Conservation (phyloP, 306 rosid genomes). For the Hippophae tibetana region DNA sequence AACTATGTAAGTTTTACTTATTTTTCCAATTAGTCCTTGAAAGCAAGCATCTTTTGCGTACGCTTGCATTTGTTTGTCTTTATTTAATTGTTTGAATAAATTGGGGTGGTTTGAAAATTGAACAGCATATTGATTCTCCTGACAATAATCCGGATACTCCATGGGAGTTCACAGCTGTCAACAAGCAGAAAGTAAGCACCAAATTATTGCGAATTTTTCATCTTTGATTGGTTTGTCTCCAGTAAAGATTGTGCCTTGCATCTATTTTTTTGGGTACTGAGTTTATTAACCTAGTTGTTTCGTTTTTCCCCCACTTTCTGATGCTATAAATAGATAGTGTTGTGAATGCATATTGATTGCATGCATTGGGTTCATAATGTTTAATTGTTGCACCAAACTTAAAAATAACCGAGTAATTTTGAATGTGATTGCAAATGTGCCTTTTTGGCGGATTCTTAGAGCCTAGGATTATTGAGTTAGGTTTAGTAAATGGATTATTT, state of each 20-base stretch:
- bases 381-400: too few species aligned
- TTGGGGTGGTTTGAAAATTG: constrained; percentile 14
- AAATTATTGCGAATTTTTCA: background rate
- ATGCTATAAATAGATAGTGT: too few species aligned
- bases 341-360: too few species aligned
- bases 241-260: background rate
- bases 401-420: too few species aligned
- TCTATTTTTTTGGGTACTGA: background rate
- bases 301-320: too few species aligned
- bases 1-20: constrained; percentile 56
- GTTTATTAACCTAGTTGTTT: background rate
- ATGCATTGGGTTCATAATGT: too few species aligned
- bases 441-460: too few species aligned
- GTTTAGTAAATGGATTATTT: too few species aligned
- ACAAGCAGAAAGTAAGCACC: constrained; percentile 49
- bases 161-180: constrained; percentile 63
- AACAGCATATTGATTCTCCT: constrained; percentile 78
- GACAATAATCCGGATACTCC: constrained; percentile 71
- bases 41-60: background rate
- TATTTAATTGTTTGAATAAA: background rate
- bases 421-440: too few species aligned
- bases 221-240: background rate
- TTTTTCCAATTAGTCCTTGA: constrained; percentile 2
- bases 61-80: background rate
- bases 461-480: too few species aligned